A percentile compares a stretch with the other conserved stretches of the same genome.
These are phyloP conservation scores for Skeletonema menzelii DNA, from an alignment of 108 stramenopile genomes.

Conservation along the genomic window DNA sequence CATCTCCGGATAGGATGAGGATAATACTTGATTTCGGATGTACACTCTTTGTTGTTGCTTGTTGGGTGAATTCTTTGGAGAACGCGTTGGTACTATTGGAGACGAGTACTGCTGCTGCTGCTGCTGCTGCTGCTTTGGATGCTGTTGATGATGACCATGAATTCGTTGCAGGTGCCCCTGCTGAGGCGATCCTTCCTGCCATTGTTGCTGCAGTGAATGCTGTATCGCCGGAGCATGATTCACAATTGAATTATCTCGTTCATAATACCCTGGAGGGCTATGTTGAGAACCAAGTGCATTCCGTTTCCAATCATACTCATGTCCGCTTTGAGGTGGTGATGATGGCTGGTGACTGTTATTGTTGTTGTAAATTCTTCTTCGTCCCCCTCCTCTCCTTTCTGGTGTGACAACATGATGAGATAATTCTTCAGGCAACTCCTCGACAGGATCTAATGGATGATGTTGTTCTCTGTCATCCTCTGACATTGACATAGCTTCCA, in stretches of 20 bases:
- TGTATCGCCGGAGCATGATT: not conserved
- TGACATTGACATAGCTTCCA: not conserved
- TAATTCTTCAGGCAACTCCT: not conserved
- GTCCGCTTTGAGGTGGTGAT: not conserved
- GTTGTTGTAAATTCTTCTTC: not conserved
- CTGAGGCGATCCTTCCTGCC: not conserved
- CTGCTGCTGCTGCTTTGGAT: not conserved
- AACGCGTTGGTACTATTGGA: not conserved
- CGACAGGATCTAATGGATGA: not conserved
- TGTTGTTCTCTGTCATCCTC: not conserved
- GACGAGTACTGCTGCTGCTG: not conserved
- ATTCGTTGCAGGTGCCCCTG: not conserved
- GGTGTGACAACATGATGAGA: not conserved
- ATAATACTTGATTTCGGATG: not conserved
- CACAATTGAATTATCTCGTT: too few relatives aligned
- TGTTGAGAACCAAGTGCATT: not conserved
- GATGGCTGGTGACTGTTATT: not conserved
- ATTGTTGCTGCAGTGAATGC: not conserved
- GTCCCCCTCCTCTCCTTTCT: not conserved
- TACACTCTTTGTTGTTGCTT: not conserved
- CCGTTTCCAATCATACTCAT: not conserved
- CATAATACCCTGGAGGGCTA: not conserved
- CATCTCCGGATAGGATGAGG: not conserved
- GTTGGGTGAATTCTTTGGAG: not conserved
- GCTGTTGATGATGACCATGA: not conserved